Conservation (phyloP, 345 rosid genomes). For the Ceriops decandra region DNA sequence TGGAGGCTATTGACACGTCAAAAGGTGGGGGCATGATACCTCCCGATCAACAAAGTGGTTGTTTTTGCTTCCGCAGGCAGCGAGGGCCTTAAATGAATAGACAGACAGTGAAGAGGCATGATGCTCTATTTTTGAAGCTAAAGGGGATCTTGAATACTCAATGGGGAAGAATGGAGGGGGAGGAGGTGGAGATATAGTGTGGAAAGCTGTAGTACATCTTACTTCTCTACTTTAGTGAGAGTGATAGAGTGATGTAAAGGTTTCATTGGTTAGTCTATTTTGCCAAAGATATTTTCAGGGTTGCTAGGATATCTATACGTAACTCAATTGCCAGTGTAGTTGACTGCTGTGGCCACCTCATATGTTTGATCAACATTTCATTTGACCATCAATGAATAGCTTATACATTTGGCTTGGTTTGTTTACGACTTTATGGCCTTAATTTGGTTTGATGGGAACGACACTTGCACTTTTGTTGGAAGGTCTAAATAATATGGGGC, state of each 20-base stretch:
- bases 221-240: conserved; percentile 5
- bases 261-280: conserved; percentile 17
- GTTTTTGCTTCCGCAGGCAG: conserved; percentile 68
- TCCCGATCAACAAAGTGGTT: conserved; percentile 71
- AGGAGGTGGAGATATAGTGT: conserved; percentile 12
- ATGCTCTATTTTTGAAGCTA: conserved; percentile 6
- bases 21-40: conserved; percentile 99
- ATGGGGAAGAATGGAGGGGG: conserved; percentile 7
- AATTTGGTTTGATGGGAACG: no score
- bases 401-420: no score
- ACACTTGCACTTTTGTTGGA: no score
- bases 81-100: conserved; percentile 61
- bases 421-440: no score
- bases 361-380: conserved; percentile 13
- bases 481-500: no score
- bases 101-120: conserved; percentile 7
- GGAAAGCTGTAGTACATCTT: conserved; percentile 15
- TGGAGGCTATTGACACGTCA: conserved; percentile 85
- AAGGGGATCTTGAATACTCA: conserved; percentile 5
- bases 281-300: conserved; percentile 13
- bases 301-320: conserved; percentile 15
- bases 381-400: not conserved
- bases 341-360: conserved; percentile 13
- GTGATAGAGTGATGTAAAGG: conserved; percentile 34
- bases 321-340: conserved; percentile 11